Evolutionary conservation across 208 protist genomes (phyloP), one percentile per base, ranked within the genome.

Genomic region (Trypanosoma cruzi): DNA sequence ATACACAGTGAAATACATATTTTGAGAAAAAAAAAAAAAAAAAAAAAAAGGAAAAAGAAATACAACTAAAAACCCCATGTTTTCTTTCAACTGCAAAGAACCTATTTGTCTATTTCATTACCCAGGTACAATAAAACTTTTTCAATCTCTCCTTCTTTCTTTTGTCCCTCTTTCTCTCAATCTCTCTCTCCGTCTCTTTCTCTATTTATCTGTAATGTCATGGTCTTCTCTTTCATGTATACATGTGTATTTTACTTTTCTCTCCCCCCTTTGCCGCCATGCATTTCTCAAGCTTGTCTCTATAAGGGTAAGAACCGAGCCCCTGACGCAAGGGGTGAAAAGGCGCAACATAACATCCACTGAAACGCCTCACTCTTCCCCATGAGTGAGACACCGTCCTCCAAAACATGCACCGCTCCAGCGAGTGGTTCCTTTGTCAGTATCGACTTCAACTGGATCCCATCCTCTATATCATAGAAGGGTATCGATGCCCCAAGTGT

Each of bases 311-410:
- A 70, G 4, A 94, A 53, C 13, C 84, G 69, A 0, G 73, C 79
- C 4, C 91, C 88, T 2, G 85, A 85, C 16, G 76, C 82, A 0
- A 94, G 73, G 0, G 88, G 86, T 1, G 91, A 93, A 67, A 96
- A 96, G 75, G 86, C 82, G 54, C 88, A 91, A 63, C 84, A 90
- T 66, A 92, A 31, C 64, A 74, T 86, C 91, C 91, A 96, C 79
- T 78, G 75, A 40, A 93, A 70, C 22, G 87, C 88, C 80, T 96
- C 91, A 26, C 68, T 70, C 49, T 81, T 82, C 18, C 80, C 76
- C 36, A 92, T 82, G 28, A 83, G 64, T 0, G 91, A 86, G 0
- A 46, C 44, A 36, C 80, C 81, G 54, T 93, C 88, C 64, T 96
- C 91, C 29, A 92, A 52, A 10, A 85, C 22, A 67, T 86, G 75